These are phyloP conservation scores for Oryza brachyantha DNA, from an alignment of 176 grass and related monocot genomes.

Conservation along the genomic window DNA sequence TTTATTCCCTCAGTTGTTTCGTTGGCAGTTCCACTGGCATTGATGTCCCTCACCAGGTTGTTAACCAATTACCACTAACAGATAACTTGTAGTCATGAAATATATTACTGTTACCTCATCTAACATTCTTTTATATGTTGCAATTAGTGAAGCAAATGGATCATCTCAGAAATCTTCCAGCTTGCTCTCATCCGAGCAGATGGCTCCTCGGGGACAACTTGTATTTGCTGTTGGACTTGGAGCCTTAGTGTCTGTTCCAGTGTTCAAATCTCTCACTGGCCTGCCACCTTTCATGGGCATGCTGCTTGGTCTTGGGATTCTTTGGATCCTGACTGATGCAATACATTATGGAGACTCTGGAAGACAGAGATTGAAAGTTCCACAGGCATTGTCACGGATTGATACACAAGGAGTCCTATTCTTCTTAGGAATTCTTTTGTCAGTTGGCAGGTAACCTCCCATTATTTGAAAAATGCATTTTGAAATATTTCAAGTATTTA, in stretches of 20 bases:
- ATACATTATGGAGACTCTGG: constrained; percentile 84
- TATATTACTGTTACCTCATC: not conserved
- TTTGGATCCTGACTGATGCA: constrained; percentile 91
- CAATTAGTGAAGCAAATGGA: constrained; percentile 74
- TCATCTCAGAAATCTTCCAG: constrained; percentile 48
- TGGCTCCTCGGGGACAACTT: constrained; percentile 90
- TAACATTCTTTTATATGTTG: constrained; percentile 24
- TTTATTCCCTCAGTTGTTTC: constrained; percentile 81
- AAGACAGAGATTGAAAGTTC: constrained; percentile 89
- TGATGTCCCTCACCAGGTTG: constrained; percentile 93
- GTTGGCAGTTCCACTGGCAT: constrained; percentile 66
- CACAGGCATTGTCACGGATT: constrained; percentile 87
- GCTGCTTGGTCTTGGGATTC: constrained; percentile 82
- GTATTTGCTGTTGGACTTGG: constrained; percentile 82
- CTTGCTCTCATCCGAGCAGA: constrained; percentile 77
- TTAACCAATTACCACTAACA: constrained; percentile 30
- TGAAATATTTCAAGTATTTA: not conserved
- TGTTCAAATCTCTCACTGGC: constrained; percentile 86
- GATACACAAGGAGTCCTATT: constrained; percentile 92
- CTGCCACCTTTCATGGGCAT: constrained; percentile 91
- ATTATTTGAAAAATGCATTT: constrained; percentile 1
- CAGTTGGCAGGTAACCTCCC: constrained; percentile 61
- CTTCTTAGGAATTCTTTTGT: constrained; percentile 93
- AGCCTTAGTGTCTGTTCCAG: constrained; percentile 79
- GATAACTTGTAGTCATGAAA: constrained; percentile 25